phyloP scores from a whole-genome alignment of 2,329 filamentous ascomycete species.

The Clarireedia homoeocarpa region DNA sequence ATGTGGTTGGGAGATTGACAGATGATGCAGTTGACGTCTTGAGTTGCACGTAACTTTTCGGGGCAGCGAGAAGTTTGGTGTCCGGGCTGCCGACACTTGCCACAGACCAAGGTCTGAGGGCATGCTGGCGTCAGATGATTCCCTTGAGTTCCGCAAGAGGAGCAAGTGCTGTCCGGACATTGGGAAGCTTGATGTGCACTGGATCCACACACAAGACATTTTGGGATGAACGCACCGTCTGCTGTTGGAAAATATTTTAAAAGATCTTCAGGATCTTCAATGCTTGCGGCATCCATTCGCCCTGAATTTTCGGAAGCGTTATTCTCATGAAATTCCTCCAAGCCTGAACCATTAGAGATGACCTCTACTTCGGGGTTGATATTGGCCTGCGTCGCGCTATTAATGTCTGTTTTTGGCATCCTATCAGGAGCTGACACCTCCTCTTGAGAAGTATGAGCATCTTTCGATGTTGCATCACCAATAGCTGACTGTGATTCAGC shows the following conservation, averaged over 20 bases:
- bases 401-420: too few relatives aligned
- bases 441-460: not conserved
- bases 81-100: constrained; percentile 55
- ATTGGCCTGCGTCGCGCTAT: not conserved
- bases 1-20: constrained; percentile 50
- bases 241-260: constrained; percentile 40
- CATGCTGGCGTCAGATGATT: constrained; percentile 44
- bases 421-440: too few relatives aligned
- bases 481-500: not conserved
- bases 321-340: too few relatives aligned
- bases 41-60: constrained; percentile 46
- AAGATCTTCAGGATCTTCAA: not conserved
- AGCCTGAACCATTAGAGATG: not conserved
- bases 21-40: constrained; percentile 49
- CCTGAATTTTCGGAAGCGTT: not conserved
- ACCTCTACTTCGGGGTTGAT: not conserved
- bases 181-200: constrained; percentile 37
- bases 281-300: not conserved
- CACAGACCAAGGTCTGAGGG: constrained; percentile 42
- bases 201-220: constrained; percentile 44
- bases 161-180: constrained; percentile 42
- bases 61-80: constrained; percentile 45
- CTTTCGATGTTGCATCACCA: not conserved
- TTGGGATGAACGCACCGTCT: constrained; percentile 20
- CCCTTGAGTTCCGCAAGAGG: constrained; percentile 37